Base-by-base conservation (phyloP, 257 asterid species). In the Oldenlandia corymbosa region DNA sequence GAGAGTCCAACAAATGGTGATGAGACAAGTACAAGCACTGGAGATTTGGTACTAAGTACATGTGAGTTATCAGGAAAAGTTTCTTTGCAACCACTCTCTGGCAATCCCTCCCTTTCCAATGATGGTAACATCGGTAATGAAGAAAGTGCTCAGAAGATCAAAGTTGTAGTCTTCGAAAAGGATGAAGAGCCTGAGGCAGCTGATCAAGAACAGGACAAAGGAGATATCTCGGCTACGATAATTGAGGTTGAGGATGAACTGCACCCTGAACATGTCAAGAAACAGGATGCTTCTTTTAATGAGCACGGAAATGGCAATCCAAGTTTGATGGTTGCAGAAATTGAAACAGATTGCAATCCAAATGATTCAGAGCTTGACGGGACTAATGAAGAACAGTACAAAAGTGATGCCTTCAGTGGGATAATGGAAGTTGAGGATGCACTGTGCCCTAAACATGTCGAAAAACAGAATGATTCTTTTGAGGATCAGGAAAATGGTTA, bases 1-100 rank as follows among this genome's bases (percentile, higher is more conserved):
- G 39, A 16, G 37, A 67, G 36, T 34, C 18, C 56, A 47, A 43
- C n/a, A 5, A 50, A 47, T 30, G 17, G 55, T 5, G 37, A 10
- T 46, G 24, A 64, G 50, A 49, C 32, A 18, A 37, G 49, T 64
- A 23, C 12, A 31, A 31, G 71, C 58, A 67, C 2, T 16, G 51
- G 60, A 36, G 14, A 52, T 24, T 23, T 26, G 24, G 32, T 24
- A 5, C 57, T 28, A 23, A 17, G 10, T 24, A 30, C 46, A 12
- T 12, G 21, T 48, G 58, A 18, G 45, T 14, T 50, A 10, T 32
- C 5, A 9, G 48, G 11, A 21, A 34, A 49, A 50, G 60, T n/a
- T 32, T 5, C 54, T 26, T 50, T 34, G 24, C 37, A 31, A 28
- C 59, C 13, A 64, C 6, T 64, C 24, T 14, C 28, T 31, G 34